Percentiles rank a stretch among this genome's conserved stretches.
phyloP scores from a whole-genome alignment of 768 basidiomycete species.

The Auriscalpium microsporum region DNA sequence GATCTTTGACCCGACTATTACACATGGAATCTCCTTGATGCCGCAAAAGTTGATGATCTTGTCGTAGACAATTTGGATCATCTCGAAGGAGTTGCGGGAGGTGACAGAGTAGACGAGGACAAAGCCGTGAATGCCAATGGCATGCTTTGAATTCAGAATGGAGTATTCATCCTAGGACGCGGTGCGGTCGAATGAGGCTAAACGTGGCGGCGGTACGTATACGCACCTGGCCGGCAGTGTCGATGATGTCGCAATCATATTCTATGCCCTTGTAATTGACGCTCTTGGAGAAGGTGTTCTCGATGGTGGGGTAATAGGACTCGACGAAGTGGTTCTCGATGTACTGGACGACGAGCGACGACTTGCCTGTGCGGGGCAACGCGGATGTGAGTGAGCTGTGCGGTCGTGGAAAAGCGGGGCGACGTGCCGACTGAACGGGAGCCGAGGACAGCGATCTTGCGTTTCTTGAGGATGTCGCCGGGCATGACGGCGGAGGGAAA shows the following conservation, averaged over 20 bases:
- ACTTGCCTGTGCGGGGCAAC: constrained; percentile 60
- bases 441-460: constrained; percentile 85
- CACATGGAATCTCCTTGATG: constrained; percentile 77
- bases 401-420: constrained; percentile 8
- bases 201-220: constrained; percentile 2
- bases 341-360: constrained; percentile 87
- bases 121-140: constrained; percentile 95
- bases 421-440: constrained; percentile 80
- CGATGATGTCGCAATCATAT: constrained; percentile 95
- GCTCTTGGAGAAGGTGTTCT: constrained; percentile 77
- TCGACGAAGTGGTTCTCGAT: constrained; percentile 90
- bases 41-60: constrained; percentile 89
- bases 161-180: constrained; percentile 82
- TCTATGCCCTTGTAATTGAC: constrained; percentile 83
- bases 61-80: constrained; percentile 89
- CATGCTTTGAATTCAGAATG: constrained; percentile 87
- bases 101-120: constrained; percentile 94
- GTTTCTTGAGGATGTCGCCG: constrained; percentile 51
- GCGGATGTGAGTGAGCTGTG: constrained; percentile 9
- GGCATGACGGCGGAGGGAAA: constrained; percentile 20
- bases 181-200: constrained; percentile 2
- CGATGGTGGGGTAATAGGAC: constrained; percentile 93
- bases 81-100: constrained; percentile 84
- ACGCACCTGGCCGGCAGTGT: constrained; percentile 91
- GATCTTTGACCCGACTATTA: constrained; percentile 88